Base-by-base conservation (phyloP, 805 yeast species). In the Myxozyma mucilagina region DNA sequence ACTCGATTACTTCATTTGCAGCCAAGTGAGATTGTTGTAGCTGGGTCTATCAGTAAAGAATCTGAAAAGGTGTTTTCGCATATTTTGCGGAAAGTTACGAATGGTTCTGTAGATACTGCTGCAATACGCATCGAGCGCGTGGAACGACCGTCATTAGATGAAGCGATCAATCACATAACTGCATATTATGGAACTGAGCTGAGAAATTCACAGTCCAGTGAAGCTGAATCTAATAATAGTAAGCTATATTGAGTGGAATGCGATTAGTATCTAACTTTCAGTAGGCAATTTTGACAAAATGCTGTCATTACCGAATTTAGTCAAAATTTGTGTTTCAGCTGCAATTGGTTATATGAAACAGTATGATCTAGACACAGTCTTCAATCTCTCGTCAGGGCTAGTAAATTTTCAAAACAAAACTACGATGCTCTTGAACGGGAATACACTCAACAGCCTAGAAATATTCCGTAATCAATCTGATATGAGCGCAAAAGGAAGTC, bases 1-100 rank as follows among this genome's bases (percentile, higher is more conserved):
- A 89, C 96, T 0, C 74, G 98, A 56, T 72, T 90, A 7, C 74
- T 82, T 48, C 90, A 89, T 71, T 74, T 92, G 61, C 83, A 83
- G 45, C 97, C 98, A 0, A 81, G 85, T 44, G 98, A 93, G 71
- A 79, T 89, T 11, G 63, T 91, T 0, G 67, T 81, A 11, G 68
- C 83, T 7, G 80, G 84, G 16, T 68, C 70, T 8, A 52, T 78
- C 13, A 70, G 82, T 1, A 66, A 70, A 8, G 76, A 72, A 56
- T 75, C 81, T 2, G 59, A 60, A 42, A 65, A 63, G 57, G 47
- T 73, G 43, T 47, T 67, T 29, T 13, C 56, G 9, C 60, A 69
- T 47, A 34, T 56, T 8, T 41, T 48, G 14, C 13, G 36, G 18
- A 43, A 35, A 31, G 24, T 56, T 18, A 24, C 52, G 10, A 43